phyloP scores from a whole-genome alignment of 495 filamentous ascomycete genomes.

The Pyrenopolyporus hunteri region DNA sequence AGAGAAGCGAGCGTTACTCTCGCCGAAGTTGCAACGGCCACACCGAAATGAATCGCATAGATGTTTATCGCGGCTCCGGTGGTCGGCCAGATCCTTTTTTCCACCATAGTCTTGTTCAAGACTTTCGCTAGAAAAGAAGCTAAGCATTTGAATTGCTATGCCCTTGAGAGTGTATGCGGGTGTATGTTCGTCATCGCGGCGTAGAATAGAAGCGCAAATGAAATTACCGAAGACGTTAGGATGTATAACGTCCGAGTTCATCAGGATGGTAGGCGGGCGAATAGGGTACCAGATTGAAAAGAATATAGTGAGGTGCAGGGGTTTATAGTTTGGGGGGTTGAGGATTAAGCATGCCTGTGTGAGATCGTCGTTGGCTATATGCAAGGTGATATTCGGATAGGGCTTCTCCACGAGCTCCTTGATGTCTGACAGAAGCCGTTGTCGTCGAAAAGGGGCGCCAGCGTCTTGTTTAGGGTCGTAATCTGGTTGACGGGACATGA shows the following conservation, averaged over 20 bases:
- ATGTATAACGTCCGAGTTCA: slow-evolving; percentile 58
- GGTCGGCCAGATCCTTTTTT: neutral
- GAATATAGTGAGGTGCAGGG: slow-evolving; percentile 45
- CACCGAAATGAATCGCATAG: slow-evolving; percentile 16
- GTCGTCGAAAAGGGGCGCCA: slow-evolving; percentile 18
- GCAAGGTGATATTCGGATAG: slow-evolving; percentile 53
- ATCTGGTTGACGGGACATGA: neutral
- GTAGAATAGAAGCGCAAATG: slow-evolving; percentile 59
- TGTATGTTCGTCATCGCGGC: slow-evolving; percentile 49
- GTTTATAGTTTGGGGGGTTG: slow-evolving; percentile 42
- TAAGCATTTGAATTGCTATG: slow-evolving; percentile 61
- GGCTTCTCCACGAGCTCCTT: slow-evolving; percentile 53
- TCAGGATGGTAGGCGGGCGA: slow-evolving; percentile 48
- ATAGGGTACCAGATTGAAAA: slow-evolving; percentile 51
- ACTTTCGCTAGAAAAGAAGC: slow-evolving; percentile 63
- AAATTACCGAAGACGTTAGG: slow-evolving; percentile 58
- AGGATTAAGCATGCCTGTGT: slow-evolving; percentile 49
- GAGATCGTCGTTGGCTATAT: slow-evolving; percentile 45
- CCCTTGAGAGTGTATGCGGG: slow-evolving; percentile 59
- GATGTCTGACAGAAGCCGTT: slow-evolving; percentile 51
- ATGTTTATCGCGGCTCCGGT: neutral
- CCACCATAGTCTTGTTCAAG: slow-evolving; percentile 48
- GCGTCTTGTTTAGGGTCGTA: neutral
- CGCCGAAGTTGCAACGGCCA: slow-evolving; percentile 18
- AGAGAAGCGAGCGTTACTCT: neutral